Evolutionary conservation across 164 flowering plant genomes (phyloP).

Genomic region (Echeveria elegans): DNA sequence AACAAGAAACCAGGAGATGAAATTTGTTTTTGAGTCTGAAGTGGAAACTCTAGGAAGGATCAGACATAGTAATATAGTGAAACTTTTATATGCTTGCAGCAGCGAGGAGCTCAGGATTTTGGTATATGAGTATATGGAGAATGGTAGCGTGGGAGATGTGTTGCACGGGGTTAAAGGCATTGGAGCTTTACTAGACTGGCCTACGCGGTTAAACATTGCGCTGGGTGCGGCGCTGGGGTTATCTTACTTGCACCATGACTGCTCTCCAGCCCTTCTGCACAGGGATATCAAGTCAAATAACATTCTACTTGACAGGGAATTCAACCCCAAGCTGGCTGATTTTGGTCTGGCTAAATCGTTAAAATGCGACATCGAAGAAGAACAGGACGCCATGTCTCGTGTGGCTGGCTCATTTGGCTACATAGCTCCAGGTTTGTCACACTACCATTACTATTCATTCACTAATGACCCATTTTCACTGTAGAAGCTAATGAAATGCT

Average conservation of each 20-base stretch:
- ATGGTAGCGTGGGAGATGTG: constrained; percentile 69
- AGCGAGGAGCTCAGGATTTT: constrained; percentile 38
- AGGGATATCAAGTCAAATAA: constrained; percentile 73
- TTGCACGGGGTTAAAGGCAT: constrained; percentile 45
- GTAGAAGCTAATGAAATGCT: neutral
- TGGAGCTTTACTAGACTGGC: constrained; percentile 42
- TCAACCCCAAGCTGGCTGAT: constrained; percentile 53
- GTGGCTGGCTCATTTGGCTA: constrained; percentile 81
- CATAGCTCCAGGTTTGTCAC: constrained; percentile 62
- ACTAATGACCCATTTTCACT: neutral
- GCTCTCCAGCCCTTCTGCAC: constrained; percentile 63
- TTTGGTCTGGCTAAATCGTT: constrained; percentile 68
- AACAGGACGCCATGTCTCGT: constrained; percentile 27
- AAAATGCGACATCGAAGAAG: constrained; percentile 16
- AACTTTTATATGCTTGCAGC: constrained; percentile 35
- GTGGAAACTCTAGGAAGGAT: constrained; percentile 47
- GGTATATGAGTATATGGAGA: constrained; percentile 69
- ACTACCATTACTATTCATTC: neutral
- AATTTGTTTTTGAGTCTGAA: constrained; percentile 40
- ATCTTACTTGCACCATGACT: constrained; percentile 74
- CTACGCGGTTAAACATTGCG: constrained; percentile 37
- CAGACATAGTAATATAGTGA: constrained; percentile 57
- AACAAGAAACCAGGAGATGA: constrained; percentile 19
- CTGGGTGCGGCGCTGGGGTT: constrained; percentile 65
- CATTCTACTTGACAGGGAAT: constrained; percentile 53